Base-by-base conservation (phyloP, 768 basidiomycete genomes). In the Glaciozyma antarctica region DNA sequence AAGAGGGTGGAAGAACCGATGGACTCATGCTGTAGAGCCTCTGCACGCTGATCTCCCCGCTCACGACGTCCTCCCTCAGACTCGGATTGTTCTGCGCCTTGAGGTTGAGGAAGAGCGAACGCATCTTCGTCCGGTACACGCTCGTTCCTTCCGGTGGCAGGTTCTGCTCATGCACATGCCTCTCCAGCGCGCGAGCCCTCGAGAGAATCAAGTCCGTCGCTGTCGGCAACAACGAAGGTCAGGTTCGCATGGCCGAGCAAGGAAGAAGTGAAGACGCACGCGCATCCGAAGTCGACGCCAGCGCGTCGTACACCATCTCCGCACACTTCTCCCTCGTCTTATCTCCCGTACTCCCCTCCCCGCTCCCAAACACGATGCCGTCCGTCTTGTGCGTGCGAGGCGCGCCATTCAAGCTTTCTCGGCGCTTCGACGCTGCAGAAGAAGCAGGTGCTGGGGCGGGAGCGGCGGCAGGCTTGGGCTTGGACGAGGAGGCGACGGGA, bases 41-140 rank as follows among this genome's bases (percentile, higher is more conserved):
- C 58, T 83, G 82, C 0, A 85, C 82, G 0, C 83, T 72, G 2
- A 95, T 77, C 24, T 88, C 86, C 1, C 94, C 94, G 48, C 85
- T 83, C 43, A 94, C 87, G 66, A 99, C 83, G 71, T 84, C 86
- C 74, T 88, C 88, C 52, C 93, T 81, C 62, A 99, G 76, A 34
- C 82, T 81, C 21, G 92, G 91, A 77, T 99, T 99, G 71, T 86
- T 84, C 78, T 90, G 92, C 77, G 94, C 93, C 77, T 95, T 97
- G 72, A 99, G 81, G 77, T 98, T 98, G 71, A 94, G 86, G 75
- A 84, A 93, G 53, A 97, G 77, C 32, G 86, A 86, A 34, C 95
- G 85, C 67, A 98, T 88, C 76, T 89, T 95, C 71, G 79, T 76
- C 70, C 85, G 86, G 77, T 91, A 91, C 4, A 73, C 75, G 17